A percentile compares a stretch with the other conserved stretches of the same genome.
Conservation (phyloP, 306 rosid species). For the Lotus japonicus region DNA sequence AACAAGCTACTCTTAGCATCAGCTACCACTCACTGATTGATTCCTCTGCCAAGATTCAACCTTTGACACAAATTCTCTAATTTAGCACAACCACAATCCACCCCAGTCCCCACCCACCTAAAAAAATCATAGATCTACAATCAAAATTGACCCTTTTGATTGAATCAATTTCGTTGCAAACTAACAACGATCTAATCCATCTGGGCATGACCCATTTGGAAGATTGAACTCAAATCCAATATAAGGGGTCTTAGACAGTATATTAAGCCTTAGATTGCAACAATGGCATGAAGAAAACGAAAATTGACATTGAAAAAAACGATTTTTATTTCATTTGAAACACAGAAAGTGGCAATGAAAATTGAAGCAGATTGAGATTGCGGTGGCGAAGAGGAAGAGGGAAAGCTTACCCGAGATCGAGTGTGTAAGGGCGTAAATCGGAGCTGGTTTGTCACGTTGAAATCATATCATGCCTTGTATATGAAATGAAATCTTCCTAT, state of each 20-base stretch:
- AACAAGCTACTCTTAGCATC: neutral
- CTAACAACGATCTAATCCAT: conserved; percentile 21
- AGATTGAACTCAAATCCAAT: conserved; percentile 15
- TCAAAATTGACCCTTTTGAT: neutral
- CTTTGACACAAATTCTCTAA: neutral
- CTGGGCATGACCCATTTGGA: neutral
- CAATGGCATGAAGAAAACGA: conserved; percentile 16
- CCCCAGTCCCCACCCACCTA: neutral
- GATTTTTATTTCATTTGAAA: neutral
- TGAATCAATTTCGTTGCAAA: conserved; percentile 9
- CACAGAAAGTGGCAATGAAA: neutral
- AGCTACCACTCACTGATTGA: conserved; percentile 12
- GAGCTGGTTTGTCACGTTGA: conserved; percentile 20
- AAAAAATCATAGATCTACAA: conserved; percentile 20
- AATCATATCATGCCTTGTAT: conserved; percentile 15
- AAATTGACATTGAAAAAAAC: neutral
- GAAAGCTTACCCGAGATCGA: conserved; percentile 25
- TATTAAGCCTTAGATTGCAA: neutral
- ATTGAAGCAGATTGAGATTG: neutral
- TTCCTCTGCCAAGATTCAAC: conserved; percentile 13
- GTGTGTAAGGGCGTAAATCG: conserved; percentile 16
- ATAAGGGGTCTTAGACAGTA: neutral
- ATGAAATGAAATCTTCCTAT: neutral
- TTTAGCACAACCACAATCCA: neutral
- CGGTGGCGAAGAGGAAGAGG: neutral